Evolutionary conservation across 306 rosid genomes (phyloP).

Genomic region (Malus asiatica): DNA sequence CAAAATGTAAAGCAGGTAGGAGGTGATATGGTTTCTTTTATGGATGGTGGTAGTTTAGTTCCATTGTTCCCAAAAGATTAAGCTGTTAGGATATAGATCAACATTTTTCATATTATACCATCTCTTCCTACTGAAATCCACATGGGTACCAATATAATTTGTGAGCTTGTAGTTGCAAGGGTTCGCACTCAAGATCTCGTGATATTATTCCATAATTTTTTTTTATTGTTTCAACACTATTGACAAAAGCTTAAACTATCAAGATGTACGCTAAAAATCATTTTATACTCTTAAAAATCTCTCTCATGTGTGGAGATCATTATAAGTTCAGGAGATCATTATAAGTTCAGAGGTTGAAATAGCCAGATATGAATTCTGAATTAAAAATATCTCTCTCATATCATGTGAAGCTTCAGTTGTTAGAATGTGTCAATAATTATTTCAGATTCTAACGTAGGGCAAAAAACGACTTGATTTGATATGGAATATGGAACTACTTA

Average conservation of each 20-base stretch:
- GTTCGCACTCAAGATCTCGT: not conserved
- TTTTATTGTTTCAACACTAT: not conserved
- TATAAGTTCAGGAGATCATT: not conserved
- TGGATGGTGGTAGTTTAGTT: not conserved
- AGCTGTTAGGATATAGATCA: not conserved
- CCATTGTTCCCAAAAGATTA: not conserved
- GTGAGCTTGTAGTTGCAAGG: not conserved
- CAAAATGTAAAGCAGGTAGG: conserved; percentile 53
- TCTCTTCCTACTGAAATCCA: not conserved
- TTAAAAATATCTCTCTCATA: not conserved
- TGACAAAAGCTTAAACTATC: not conserved
- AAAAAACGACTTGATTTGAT: not conserved
- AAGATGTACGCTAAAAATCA: not conserved
- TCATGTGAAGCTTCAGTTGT: not conserved
- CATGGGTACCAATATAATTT: not conserved
- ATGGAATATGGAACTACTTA: not conserved
- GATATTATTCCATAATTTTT: not conserved
- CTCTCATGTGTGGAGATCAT: not conserved
- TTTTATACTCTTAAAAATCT: not conserved
- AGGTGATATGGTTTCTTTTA: not conserved
- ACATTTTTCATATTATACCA: not conserved
- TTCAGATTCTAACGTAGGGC: not conserved
- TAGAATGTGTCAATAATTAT: not conserved
- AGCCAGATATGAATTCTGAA: not conserved
- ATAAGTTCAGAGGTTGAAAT: not conserved